A percentile compares a stretch with the other conserved stretches of the same genome.
These are phyloP conservation scores for Elongisporangium prolatum DNA, from an alignment of 352 stramenopile species.

Conservation along the genomic window DNA sequence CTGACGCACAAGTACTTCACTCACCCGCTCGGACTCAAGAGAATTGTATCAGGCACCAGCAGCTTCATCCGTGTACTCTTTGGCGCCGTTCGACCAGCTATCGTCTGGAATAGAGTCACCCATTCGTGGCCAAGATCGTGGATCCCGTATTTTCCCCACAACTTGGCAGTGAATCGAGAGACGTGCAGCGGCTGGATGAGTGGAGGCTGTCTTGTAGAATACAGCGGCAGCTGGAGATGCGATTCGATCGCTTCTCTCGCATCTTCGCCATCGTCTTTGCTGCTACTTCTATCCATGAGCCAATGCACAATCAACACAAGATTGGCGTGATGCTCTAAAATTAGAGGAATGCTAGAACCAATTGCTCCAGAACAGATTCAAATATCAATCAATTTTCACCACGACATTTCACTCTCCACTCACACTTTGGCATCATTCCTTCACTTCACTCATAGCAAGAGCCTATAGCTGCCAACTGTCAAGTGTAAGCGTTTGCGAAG, in stretches of 20 bases:
- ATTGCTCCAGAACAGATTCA: too few species aligned
- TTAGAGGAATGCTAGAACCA: not conserved
- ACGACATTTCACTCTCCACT: too few species aligned
- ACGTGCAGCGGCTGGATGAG: constrained; percentile 42
- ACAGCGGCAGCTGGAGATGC: constrained; percentile 25
- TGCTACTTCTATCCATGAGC: not conserved
- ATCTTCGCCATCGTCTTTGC: constrained; percentile 4
- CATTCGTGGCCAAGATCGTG: constrained; percentile 53
- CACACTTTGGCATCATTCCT: too few species aligned
- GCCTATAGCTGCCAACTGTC: not conserved
- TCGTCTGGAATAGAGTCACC: constrained; percentile 47
- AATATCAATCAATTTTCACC: too few species aligned
- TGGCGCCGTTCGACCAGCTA: constrained; percentile 19
- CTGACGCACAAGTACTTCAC: not conserved
- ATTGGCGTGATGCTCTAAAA: not conserved
- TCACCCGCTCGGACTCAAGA: constrained; percentile 55
- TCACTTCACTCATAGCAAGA: too few species aligned
- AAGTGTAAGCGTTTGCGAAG: not conserved
- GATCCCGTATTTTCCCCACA: constrained; percentile 16
- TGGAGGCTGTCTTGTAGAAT: constrained; percentile 38
- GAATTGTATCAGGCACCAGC: constrained; percentile 49
- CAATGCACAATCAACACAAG: too few species aligned
- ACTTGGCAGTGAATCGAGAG: constrained; percentile 34
- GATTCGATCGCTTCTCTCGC: not conserved
- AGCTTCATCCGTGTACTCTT: constrained; percentile 38